Conservation (phyloP, 805 yeast species). For the Schwanniomyces occidentalis region DNA sequence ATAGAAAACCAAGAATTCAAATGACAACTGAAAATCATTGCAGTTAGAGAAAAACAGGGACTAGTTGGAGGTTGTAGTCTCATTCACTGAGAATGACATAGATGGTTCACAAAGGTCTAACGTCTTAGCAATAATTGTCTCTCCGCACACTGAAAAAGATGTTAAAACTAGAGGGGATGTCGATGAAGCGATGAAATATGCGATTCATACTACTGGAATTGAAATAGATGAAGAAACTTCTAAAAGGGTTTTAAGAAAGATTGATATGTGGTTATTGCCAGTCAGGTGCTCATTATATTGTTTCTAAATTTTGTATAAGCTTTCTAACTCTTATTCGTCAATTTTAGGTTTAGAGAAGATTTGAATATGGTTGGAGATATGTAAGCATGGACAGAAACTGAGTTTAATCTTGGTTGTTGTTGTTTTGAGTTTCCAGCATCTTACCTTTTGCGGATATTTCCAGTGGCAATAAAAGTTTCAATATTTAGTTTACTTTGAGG, state of each 20-base stretch:
- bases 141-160: neutral
- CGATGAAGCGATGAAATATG: conserved; percentile 36
- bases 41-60: too few relatives aligned
- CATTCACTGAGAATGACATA: too few relatives aligned
- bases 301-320: conserved; percentile 37
- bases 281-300: conserved; percentile 23
- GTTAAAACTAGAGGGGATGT: neutral
- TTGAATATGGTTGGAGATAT: conserved; percentile 21
- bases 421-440: conserved; percentile 37
- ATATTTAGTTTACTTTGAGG: conserved; percentile 36
- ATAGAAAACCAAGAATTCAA: too few relatives aligned
- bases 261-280: conserved; percentile 13
- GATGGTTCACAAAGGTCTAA: too few relatives aligned
- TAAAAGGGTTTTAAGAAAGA: conserved; percentile 16
- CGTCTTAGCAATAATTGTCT: neutral
- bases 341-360: conserved; percentile 37
- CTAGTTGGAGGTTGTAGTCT: too few relatives aligned
- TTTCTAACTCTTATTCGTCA: too few relatives aligned
- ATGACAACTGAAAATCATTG: too few relatives aligned
- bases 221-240: conserved; percentile 15
- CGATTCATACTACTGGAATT: conserved; percentile 16
- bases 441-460: conserved; percentile 34
- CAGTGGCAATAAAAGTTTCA: conserved; percentile 36
- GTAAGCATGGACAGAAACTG: conserved; percentile 37
- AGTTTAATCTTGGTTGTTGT: conserved; percentile 48